These are phyloP conservation scores for Aspergillus intermedius DNA, from an alignment of 2,329 filamentous ascomycete genomes.

Conservation along the genomic window DNA sequence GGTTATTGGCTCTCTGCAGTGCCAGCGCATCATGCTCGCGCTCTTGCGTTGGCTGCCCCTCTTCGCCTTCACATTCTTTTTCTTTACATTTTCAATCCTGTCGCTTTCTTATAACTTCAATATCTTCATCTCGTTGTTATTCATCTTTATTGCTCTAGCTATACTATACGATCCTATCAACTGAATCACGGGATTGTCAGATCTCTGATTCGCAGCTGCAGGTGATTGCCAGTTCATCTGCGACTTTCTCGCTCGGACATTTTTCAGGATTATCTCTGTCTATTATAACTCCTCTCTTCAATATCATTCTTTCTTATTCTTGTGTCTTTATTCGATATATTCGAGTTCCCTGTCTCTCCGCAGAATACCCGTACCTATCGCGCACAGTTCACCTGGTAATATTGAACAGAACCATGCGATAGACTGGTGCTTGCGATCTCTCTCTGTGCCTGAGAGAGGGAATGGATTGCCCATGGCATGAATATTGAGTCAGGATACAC, in stretches of 20 bases:
- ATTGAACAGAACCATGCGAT: conserved; percentile 34
- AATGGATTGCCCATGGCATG: conserved; percentile 27
- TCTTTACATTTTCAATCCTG: conserved; percentile 1
- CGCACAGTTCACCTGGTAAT: background rate
- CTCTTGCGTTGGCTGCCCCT: background rate
- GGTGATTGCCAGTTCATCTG: background rate
- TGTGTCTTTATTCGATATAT: conserved; percentile 1
- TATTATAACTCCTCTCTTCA: conserved; percentile 3
- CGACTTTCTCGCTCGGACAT: background rate
- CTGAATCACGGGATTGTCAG: background rate
- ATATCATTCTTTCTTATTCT: conserved; percentile 9
- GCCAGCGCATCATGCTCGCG: conserved; percentile 13
- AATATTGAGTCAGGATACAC: conserved; percentile 6
- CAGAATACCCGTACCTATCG: conserved; percentile 1
- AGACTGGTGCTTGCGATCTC: conserved; percentile 19
- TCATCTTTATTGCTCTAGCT: background rate
- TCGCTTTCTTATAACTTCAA: conserved; percentile 1
- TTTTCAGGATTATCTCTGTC: background rate
- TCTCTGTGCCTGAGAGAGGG: conserved; percentile 22
- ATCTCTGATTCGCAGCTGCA: background rate
- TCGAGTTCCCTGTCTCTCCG: conserved; percentile 5
- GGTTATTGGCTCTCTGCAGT: conserved; percentile 13
- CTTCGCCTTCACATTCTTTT: conserved; percentile 2
- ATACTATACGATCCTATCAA: background rate
- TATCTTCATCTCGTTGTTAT: conserved; percentile 1